A percentile compares a stretch with the other conserved stretches of the same genome.
Conservation (phyloP, 164 flowering plant genomes). For the Magnolia changhungtana region DNA sequence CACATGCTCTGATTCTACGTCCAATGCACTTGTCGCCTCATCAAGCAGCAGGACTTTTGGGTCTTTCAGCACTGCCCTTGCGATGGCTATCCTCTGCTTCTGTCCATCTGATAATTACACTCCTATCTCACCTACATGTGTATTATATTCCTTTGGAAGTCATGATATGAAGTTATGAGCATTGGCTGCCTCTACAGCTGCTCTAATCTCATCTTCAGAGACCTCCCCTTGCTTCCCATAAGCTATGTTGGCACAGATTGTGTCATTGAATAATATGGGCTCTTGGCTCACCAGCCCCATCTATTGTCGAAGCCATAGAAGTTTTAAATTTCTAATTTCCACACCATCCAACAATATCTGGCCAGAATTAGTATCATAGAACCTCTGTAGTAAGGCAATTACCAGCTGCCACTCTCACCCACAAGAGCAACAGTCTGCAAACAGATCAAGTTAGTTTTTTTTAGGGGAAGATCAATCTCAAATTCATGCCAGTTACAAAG, state of each 20-base stretch:
- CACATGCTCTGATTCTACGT: constrained; percentile 23
- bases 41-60: constrained; percentile 22
- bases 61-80: constrained; percentile 19
- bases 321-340: constrained; percentile 40
- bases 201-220: constrained; percentile 25
- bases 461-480: not conserved
- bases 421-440: constrained; percentile 23
- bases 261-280: constrained; percentile 30
- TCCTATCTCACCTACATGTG: constrained; percentile 24
- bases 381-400: constrained; percentile 55
- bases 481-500: not conserved
- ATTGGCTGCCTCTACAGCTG: constrained; percentile 23
- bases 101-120: constrained; percentile 26
- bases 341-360: constrained; percentile 46
- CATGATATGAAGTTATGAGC: constrained; percentile 25
- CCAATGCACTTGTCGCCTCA: constrained; percentile 27
- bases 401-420: constrained; percentile 30
- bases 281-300: constrained; percentile 81
- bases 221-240: constrained; percentile 26
- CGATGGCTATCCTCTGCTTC: constrained; percentile 27
- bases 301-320: constrained; percentile 65
- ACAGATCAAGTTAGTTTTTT: not conserved
- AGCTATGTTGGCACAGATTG: constrained; percentile 26
- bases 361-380: constrained; percentile 47
- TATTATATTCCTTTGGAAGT: constrained; percentile 23